Base-by-base conservation (phyloP, 2,329 filamentous ascomycete species). In the Diaporthe destruens region DNA sequence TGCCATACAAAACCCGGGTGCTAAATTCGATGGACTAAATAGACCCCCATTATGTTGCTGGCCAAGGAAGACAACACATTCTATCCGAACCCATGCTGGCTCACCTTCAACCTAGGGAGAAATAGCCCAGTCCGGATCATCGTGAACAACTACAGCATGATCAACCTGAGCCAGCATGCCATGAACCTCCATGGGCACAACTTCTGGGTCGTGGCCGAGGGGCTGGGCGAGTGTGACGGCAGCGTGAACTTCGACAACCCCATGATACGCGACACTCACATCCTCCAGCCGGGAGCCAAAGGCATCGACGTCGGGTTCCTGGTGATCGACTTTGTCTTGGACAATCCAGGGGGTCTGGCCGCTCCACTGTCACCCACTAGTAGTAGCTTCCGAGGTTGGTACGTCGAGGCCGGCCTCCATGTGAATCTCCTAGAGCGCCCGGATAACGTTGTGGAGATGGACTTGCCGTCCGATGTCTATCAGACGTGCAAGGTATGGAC, bases 201-300 rank as follows among this genome's bases (percentile, higher is more conserved):
- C 16, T 54, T 54, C 51, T 54, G 51, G 51, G 14, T 54, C 51
- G 51, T 54, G 0, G 51, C 51, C 6, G 51, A 54, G 16, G 51
- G 51, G 51, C 14, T 54, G 6, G 51, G 51, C 51, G 51, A 54
- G 14, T 54, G 51, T 25, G 51, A 54, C 51, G 51, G 51, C 51
- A 54, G 25, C 16, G 51, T 29, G 25, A 54, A 54, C 14, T 25
- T 54, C 25, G 23, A 54, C 14, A 54, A 54, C 51, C 51, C 51
- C 6, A 54, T 54, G 51, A 8, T 25, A 14, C 23, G 51, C 6
- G 51, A 54, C 25, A 32, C 51, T 6, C 51, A 54, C 16, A 16
- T 54, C 51, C 51, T 54, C 6, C 51, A 54, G 25, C 51, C 51
- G 6, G 51, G 51, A 1, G 23, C 32, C 51, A 29, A 9, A 7